Evolutionary conservation across 106 monocot genomes (phyloP).

Genomic region (Alisma plantagoaquatica): DNA sequence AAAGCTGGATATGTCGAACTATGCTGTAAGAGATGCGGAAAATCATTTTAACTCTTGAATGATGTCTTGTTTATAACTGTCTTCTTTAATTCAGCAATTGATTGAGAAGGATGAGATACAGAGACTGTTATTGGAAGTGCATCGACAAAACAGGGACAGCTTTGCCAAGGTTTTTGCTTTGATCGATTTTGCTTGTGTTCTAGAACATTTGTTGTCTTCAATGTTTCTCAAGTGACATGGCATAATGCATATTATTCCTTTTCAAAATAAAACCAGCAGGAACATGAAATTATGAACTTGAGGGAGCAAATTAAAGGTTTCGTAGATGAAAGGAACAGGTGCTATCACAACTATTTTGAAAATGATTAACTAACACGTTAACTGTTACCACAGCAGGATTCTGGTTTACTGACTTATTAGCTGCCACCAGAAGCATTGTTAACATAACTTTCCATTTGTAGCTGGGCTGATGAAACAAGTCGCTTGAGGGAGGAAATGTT

Average conservation of each 20-base stretch:
- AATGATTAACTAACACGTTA: background rate
- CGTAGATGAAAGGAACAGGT: constrained; percentile 56
- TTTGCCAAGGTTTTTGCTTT: constrained; percentile 27
- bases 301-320: constrained; percentile 27
- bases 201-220: background rate
- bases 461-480: constrained; percentile 45
- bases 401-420: background rate
- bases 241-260: background rate
- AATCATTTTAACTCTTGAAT: background rate
- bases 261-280: constrained; percentile 19
- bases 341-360: background rate
- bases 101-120: constrained; percentile 32
- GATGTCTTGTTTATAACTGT: background rate
- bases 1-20: constrained; percentile 64
- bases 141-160: constrained; percentile 24
- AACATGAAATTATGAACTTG: constrained; percentile 39
- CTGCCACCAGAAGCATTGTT: background rate
- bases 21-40: constrained; percentile 46
- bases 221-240: background rate
- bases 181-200: background rate
- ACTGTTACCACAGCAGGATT: background rate
- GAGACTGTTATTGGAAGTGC: constrained; percentile 26
- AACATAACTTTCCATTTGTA: constrained; percentile 4
- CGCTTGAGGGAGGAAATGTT: constrained; percentile 32
- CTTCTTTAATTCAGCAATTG: constrained; percentile 9